These are phyloP conservation scores for Pseudoturritis turrita DNA, from an alignment of 345 rosid species.

Conservation along the genomic window DNA sequence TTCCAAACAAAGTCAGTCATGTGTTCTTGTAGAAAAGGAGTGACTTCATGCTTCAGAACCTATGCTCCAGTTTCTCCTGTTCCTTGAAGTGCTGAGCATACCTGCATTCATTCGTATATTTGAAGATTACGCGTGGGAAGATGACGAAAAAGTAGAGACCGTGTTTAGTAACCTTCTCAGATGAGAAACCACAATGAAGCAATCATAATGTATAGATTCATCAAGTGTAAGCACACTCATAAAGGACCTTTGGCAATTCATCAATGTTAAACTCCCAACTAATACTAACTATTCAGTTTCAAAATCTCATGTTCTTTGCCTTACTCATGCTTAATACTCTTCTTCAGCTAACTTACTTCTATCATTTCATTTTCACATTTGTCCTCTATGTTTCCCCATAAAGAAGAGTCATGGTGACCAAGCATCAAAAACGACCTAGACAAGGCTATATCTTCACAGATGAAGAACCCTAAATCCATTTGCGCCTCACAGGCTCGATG, in stretches of 20 bases:
- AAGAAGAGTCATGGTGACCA: neutral
- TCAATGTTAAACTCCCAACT: neutral
- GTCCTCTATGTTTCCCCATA: neutral
- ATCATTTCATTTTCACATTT: neutral
- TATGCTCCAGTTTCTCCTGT: conserved; percentile 57
- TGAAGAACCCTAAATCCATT: neutral
- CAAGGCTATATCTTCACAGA: neutral
- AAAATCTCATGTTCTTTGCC: too few species aligned
- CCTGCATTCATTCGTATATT: conserved; percentile 35
- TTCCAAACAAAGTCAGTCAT: neutral
- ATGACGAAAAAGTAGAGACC: neutral
- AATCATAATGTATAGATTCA: neutral
- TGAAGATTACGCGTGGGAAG: neutral
- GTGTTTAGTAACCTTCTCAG: neutral
- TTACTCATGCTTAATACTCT: neutral
- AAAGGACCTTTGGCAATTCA: neutral
- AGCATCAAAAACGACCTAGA: neutral
- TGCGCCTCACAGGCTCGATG: neutral
- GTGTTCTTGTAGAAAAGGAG: neutral
- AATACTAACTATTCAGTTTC: too few species aligned
- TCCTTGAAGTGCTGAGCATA: conserved; percentile 50
- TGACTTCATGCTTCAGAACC: conserved; percentile 36
- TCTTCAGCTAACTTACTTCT: neutral
- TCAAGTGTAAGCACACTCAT: neutral
- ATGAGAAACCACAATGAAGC: neutral